A percentile compares a stretch with the other conserved stretches of the same genome.
These are phyloP conservation scores for Pichiaceae sp. DNA, from an alignment of 1,139 yeast genomes.

Conservation along the genomic window DNA sequence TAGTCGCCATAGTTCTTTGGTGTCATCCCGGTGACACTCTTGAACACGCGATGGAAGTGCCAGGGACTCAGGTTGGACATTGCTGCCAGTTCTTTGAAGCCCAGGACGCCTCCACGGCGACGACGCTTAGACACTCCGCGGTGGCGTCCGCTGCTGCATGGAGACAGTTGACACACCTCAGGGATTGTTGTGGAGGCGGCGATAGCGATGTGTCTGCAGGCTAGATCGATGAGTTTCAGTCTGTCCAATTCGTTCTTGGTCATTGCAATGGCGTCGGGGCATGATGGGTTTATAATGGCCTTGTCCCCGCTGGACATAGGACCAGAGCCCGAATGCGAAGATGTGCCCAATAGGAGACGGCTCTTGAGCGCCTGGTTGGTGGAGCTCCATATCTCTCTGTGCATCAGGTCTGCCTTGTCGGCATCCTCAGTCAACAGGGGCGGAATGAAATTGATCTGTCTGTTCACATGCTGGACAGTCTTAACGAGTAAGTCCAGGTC, in stretches of 20 bases:
- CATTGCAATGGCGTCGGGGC: slow-evolving; percentile 4
- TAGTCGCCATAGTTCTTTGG: slow-evolving; percentile 87
- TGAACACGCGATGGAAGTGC: slow-evolving; percentile 89
- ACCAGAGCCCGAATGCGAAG: slow-evolving; percentile 1
- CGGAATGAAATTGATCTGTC: slow-evolving; percentile 47
- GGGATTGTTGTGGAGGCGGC: slow-evolving; percentile 49
- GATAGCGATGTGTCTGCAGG: slow-evolving; percentile 75
- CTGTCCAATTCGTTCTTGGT: slow-evolving; percentile 62
- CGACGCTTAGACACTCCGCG: slow-evolving; percentile 30
- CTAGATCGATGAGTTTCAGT: slow-evolving; percentile 63
- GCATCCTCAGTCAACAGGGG: slow-evolving; percentile 43
- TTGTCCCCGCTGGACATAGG: slow-evolving; percentile 18
- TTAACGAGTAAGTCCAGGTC: slow-evolving; percentile 45
- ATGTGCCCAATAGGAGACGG: slow-evolving; percentile 10
- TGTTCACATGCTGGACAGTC: slow-evolving; percentile 53
- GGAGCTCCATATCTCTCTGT: slow-evolving; percentile 10
- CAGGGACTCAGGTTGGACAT: slow-evolving; percentile 83
- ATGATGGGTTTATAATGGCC: slow-evolving; percentile 3
- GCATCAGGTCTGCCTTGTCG: slow-evolving; percentile 28
- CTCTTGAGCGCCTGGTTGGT: slow-evolving; percentile 13
- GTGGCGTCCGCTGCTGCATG: not conserved
- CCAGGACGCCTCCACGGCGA: slow-evolving; percentile 82
- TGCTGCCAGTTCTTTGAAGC: slow-evolving; percentile 82
- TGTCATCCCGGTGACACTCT: slow-evolving; percentile 76
- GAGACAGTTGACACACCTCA: slow-evolving; percentile 21